Evolutionary conservation across 495 filamentous ascomycete species (phyloP), one percentile per base, ranked within the genome.

Genomic region (Lasiosphaeria ovina): DNA sequence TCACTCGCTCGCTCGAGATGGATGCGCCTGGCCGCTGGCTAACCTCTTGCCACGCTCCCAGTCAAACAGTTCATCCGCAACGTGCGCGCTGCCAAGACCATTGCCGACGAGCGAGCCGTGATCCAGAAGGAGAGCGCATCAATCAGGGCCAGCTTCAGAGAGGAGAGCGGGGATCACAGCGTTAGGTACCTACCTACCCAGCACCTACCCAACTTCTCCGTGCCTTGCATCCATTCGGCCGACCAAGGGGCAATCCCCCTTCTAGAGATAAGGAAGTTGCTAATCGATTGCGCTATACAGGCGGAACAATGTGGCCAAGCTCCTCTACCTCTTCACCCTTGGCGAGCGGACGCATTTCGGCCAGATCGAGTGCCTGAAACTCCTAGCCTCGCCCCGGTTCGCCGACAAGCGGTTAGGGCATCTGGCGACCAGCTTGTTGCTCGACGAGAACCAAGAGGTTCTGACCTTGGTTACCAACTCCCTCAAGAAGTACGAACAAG

Each of bases 11-110:
- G 16, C 49, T 51, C 6, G 3, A 51, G 24, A 24, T 24, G 24
- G 24, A 24, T 24, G 24, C 24, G 24, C 32, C 12, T 14, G 55
- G 55, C 34, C 16, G 17, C 14, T n/a, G 38, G 36, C 16, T 55
- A 32, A 57, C 55, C 3, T 57, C 9, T 48, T 42, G n/a, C 49
- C 32, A 45, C 51, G 35, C 59, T 47, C 66, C 38, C 67, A 97
- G 93, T 98, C 74, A 98, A 98, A 79, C 93, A 97, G 81, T 98
- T 98, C 79, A 98, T 98, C 77, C 92, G 94, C 72, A 97, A 96
- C 79, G 94, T 98, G 65, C 91, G 94, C 69, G 93, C 93, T 49
- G 90, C 94, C 55, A 98, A 98, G 83, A 98, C 94, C 35, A 94
- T 98, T 70, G 95, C 95, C 69, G 94, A 98, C 76, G 94, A 98